A percentile compares a stretch with the other conserved stretches of the same genome.
Conservation (phyloP, 768 basidiomycete genomes). For the Agrocybe pediades region DNA sequence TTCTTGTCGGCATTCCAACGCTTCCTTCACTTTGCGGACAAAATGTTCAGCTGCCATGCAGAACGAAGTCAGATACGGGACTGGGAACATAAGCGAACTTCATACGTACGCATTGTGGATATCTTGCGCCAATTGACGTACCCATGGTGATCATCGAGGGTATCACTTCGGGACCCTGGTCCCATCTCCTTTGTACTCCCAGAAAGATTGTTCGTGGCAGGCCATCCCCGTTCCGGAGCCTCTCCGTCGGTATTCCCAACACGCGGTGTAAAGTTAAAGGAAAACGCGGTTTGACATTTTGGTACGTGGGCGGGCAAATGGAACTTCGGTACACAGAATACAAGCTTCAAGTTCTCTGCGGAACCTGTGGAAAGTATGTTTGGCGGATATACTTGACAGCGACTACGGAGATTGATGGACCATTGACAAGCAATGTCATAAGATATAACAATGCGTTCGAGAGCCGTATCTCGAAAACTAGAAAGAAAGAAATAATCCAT, state of each 20-base stretch:
- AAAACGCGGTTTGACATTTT: too few species aligned
- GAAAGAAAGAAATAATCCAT: conserved; percentile 30
- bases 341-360: too few species aligned
- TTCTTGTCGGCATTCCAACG: conserved; percentile 2
- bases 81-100: neutral
- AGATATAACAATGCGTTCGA: conserved; percentile 16
- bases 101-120: conserved; percentile 15
- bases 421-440: conserved; percentile 33
- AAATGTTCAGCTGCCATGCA: conserved; percentile 1
- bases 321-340: conserved; percentile 5
- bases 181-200: conserved; percentile 40
- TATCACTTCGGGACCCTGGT: conserved; percentile 20
- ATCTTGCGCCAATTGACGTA: conserved; percentile 36
- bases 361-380: too few species aligned
- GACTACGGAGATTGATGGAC: conserved; percentile 14
- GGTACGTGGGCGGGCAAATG: too few species aligned
- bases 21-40: conserved; percentile 6
- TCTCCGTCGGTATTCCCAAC: conserved; percentile 37
- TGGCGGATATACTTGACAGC: neutral
- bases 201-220: conserved; percentile 27
- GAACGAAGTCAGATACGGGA: neutral
- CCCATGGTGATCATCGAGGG: conserved; percentile 34
- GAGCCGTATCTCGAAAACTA: neutral
- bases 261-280: conserved; percentile 21
- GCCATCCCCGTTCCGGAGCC: conserved; percentile 29